Evolutionary conservation across 352 stramenopile species (phyloP), one percentile per base, ranked within the genome.

Genomic region (Phytophthora fragariaefolia): DNA sequence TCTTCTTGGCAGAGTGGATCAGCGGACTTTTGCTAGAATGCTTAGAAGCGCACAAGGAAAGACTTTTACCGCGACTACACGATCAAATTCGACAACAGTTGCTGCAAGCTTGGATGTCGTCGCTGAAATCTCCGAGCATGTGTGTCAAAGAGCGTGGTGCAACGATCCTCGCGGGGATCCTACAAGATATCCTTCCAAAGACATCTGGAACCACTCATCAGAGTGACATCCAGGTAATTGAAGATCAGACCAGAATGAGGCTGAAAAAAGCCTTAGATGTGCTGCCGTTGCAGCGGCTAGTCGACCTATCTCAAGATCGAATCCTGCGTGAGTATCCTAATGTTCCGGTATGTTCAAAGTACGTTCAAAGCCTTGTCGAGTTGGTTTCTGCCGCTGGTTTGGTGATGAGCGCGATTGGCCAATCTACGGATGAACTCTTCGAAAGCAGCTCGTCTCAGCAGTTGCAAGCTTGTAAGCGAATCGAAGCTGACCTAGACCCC

Each of bases 71-170:
- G 13, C 53, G 69, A 13, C 48, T 75, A 6, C 82, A 88, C 8
- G 83, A 87, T 54, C 58, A 74, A 9, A 76, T 93, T 28, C 83
- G 83, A 18, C 77, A 91, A 57, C 69, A 86, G 43, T 59, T 96
- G 30, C 60, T 97, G 7, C 74, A 85, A 60, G 85, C 87, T n/a
- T 97, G 90, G 90, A 73, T 87, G 20, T 76, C 77, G n/a, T 82
- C 86, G 17, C 71, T 97, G 36, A 94, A 91, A 48, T 96, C 89
- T 2, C 89, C 90, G 10, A 92, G 89, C 27, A 63, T 97, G 26
- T 90, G 83, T 30, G 84, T 97, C 17, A 97, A 97, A 49, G 87
- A 96, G 60, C 87, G 89, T 28, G 85, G 84, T n/a, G 85, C 85
- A 47, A 83, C 74, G 0, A 91, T 97, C 9, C 69, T 96, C 32